Percentiles rank a stretch among this genome's conserved stretches.
Conservation (phyloP, 2,329 filamentous ascomycete species). For the Hypoxylon sp. region DNA sequence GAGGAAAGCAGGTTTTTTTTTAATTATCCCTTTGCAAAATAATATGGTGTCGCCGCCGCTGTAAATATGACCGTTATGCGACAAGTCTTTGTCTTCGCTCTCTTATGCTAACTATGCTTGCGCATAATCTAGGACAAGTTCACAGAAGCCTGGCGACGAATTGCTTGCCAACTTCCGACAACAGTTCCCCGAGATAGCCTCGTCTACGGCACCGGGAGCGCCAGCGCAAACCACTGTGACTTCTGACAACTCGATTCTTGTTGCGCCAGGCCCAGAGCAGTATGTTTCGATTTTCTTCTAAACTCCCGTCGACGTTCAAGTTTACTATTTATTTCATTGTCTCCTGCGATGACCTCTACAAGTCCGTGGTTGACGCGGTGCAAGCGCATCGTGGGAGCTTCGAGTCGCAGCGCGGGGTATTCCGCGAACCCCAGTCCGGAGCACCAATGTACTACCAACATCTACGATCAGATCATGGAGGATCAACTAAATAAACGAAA, state of each 20-base stretch:
- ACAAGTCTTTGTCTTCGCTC: constrained; percentile 16
- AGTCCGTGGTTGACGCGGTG: constrained; percentile 37
- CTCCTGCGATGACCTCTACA: constrained; percentile 13
- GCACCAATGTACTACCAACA: constrained; percentile 16
- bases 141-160: constrained; percentile 86
- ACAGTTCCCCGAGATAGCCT: constrained; percentile 77
- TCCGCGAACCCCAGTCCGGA: constrained; percentile 26
- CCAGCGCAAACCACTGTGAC: constrained; percentile 50
- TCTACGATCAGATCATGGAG: constrained; percentile 8
- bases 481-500: constrained; percentile 6
- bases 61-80: constrained; percentile 23
- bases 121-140: constrained; percentile 67
- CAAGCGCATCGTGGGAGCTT: constrained; percentile 33
- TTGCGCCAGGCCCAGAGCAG: constrained; percentile 42
- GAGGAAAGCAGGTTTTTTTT: too few species aligned
- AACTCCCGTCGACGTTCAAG: constrained; percentile 8
- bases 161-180: constrained; percentile 85
- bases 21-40: too few species aligned
- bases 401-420: constrained; percentile 41
- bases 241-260: constrained; percentile 45
- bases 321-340: constrained; percentile 8
- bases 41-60: constrained; percentile 21
- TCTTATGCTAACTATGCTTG: constrained; percentile 28
- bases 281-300: constrained; percentile 36
- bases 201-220: constrained; percentile 54